phyloP scores from a whole-genome alignment of 2,329 filamentous ascomycete species.

The Colletotrichum sansevieriae region DNA sequence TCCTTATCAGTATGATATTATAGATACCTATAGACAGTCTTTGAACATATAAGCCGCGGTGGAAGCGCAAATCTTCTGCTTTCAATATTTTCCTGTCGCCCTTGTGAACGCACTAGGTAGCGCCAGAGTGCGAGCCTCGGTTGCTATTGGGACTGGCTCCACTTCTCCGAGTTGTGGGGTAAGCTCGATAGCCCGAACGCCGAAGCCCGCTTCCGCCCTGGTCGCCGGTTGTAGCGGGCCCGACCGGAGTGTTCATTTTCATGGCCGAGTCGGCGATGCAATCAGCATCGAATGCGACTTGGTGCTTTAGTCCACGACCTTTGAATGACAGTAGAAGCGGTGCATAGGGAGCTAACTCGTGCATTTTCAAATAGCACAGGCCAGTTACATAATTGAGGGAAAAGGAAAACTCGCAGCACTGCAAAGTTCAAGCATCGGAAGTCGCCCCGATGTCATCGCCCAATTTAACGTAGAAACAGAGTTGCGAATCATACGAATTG shows the following conservation, averaged over 20 bases:
- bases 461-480: constrained; percentile 11
- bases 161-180: neutral
- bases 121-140: neutral
- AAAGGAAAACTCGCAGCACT: neutral
- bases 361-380: neutral
- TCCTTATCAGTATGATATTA: constrained; percentile 20
- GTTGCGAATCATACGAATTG: neutral
- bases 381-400: neutral
- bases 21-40: constrained; percentile 20
- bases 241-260: no score
- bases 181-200: neutral
- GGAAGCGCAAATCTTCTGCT: constrained; percentile 2
- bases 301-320: no score
- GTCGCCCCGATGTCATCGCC: constrained; percentile 5
- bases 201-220: neutral
- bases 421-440: neutral
- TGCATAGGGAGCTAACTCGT: no score
- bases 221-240: neutral
- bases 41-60: constrained; percentile 19
- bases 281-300: no score
- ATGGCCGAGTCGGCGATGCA: no score
- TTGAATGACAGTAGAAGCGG: no score
- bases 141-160: neutral
- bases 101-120: neutral
- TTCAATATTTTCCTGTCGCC: neutral